Conservation (phyloP, 148 eudicot genomes). For the Chenopodium berlandieri region DNA sequence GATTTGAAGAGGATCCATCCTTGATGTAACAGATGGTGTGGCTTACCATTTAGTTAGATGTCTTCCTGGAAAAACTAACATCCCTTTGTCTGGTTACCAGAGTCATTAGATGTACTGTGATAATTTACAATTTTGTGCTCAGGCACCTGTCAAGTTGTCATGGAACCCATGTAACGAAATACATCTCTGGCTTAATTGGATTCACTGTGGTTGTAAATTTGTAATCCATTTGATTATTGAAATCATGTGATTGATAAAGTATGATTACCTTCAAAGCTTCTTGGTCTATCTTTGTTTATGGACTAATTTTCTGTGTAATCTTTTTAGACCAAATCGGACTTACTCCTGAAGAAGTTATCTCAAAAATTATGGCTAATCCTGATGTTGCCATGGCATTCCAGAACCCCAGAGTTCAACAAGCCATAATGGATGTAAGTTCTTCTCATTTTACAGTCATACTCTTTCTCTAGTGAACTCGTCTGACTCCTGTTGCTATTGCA, state of each 20-base stretch:
- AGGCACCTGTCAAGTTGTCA: background rate
- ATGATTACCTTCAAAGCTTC: background rate
- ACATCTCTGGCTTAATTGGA: background rate
- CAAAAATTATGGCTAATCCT: constrained; percentile 91
- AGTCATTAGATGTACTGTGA: no score
- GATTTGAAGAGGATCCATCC: background rate
- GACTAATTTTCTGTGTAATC: constrained; percentile 14
- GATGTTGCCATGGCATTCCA: constrained; percentile 97
- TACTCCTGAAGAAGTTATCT: constrained; percentile 91
- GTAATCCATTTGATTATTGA: background rate
- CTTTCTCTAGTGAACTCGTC: background rate
- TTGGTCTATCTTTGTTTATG: background rate
- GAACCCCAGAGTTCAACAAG: constrained; percentile 95
- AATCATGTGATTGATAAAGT: background rate
- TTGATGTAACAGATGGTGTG: background rate
- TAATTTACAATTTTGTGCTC: background rate
- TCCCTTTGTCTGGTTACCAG: background rate
- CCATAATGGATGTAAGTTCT: constrained; percentile 89
- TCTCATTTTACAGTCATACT: background rate
- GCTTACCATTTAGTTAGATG: background rate
- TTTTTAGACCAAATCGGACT: constrained; percentile 85
- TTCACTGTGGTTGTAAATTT: background rate
- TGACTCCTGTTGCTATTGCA: constrained; percentile 41
- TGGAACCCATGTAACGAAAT: background rate
- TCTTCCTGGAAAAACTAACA: background rate